Percentiles rank a stretch among this genome's conserved stretches.
These are phyloP conservation scores for Craterostigma plantagineum DNA, from an alignment of 257 asterid species.

Conservation along the genomic window DNA sequence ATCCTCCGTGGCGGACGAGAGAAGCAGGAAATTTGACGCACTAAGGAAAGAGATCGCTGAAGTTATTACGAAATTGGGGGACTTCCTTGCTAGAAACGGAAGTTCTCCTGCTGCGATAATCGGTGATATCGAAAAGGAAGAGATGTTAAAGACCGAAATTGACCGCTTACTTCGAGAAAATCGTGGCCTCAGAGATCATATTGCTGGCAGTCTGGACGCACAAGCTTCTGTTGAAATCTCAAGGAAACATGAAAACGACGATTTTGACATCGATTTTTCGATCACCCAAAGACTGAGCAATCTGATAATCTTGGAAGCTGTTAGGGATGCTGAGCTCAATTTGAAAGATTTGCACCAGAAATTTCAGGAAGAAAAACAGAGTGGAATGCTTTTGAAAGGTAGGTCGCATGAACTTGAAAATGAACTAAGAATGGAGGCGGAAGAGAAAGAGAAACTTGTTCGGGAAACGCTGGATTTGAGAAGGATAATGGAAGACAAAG, in stretches of 20 bases:
- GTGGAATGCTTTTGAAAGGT: slow-evolving; percentile 17
- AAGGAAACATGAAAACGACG: slow-evolving; percentile 19
- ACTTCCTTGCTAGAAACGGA: slow-evolving; percentile 32
- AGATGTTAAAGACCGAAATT: slow-evolving; percentile 33
- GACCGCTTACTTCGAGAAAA: slow-evolving; percentile 33
- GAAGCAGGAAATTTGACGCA: slow-evolving; percentile 47
- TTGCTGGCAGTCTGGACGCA: slow-evolving; percentile 21
- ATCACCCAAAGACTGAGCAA: slow-evolving; percentile 26
- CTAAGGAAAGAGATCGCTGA: slow-evolving; percentile 51
- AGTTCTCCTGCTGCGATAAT: slow-evolving; percentile 25
- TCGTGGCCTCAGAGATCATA: slow-evolving; percentile 31
- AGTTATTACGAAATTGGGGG: slow-evolving; percentile 41
- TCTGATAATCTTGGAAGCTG: slow-evolving; percentile 25
- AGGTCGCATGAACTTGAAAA: slow-evolving; percentile 29
- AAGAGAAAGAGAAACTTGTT: slow-evolving; percentile 37
- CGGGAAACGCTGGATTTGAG: slow-evolving; percentile 23
- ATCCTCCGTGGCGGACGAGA: slow-evolving; percentile 24
- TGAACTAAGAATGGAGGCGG: slow-evolving; percentile 25
- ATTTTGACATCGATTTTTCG: slow-evolving; percentile 29
- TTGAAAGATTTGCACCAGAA: slow-evolving; percentile 17
- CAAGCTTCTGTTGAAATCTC: slow-evolving; percentile 21
- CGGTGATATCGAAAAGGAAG: slow-evolving; percentile 32
- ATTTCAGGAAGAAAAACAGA: slow-evolving; percentile 21
- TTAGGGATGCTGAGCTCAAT: slow-evolving; percentile 27
- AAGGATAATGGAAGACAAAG: slow-evolving; percentile 25